These are phyloP conservation scores for Cystofilobasidium bisporidii DNA, from an alignment of 768 basidiomycete genomes.

Conservation along the genomic window DNA sequence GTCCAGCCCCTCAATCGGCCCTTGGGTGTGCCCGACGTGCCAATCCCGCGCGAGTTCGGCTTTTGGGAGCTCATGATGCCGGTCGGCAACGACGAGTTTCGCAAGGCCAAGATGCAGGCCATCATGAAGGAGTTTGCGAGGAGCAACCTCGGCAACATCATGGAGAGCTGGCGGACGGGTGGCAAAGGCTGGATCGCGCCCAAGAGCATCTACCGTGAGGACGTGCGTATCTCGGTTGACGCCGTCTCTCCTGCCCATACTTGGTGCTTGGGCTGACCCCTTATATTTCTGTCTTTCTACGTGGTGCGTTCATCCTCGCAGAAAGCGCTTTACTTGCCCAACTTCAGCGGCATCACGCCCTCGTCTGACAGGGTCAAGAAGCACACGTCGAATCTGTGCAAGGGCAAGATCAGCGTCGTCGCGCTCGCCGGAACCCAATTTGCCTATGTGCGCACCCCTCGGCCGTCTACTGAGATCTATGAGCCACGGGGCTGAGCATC, in stretches of 20 bases:
- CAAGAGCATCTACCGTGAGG: background rate
- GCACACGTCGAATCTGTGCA: constrained; percentile 12
- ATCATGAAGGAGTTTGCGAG: background rate
- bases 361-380: background rate
- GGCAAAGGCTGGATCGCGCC: constrained; percentile 20
- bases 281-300: too few species aligned
- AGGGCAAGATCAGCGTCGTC: constrained; percentile 19
- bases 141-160: constrained; percentile 7
- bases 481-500: background rate
- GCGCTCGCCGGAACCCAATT: background rate
- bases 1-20: background rate
- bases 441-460: constrained; percentile 1
- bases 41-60: background rate
- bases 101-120: background rate
- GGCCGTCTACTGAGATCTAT: too few species aligned
- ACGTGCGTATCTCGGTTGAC: background rate
- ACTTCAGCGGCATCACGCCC: background rate
- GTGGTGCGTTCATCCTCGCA: background rate
- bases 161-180: constrained; percentile 2
- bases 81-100: background rate
- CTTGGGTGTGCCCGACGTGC: background rate
- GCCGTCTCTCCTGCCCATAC: background rate
- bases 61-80: background rate
- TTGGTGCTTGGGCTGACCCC: too few species aligned
- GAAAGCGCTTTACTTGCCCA: constrained; percentile 17